These are phyloP conservation scores for Mucor indicus DNA, from an alignment of 371 early-diverging fungal genomes.

Conservation along the genomic window DNA sequence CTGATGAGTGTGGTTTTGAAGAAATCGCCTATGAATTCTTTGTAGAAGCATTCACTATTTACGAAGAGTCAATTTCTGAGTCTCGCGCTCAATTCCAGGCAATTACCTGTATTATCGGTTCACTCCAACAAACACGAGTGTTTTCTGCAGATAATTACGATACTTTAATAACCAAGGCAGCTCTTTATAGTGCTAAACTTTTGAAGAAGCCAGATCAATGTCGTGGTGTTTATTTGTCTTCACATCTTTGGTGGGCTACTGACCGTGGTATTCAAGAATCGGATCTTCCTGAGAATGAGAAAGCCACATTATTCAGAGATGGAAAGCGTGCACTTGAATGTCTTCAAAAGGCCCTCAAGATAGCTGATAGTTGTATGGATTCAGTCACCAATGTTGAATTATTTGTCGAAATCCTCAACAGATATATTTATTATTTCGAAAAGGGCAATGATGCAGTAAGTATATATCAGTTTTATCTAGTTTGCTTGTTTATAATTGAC, in stretches of 20 bases:
- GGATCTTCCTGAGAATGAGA: slow-evolving; percentile 24
- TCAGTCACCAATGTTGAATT: slow-evolving; percentile 78
- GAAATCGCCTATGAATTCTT: slow-evolving; percentile 91
- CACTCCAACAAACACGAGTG: slow-evolving; percentile 49
- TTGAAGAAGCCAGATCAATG: slow-evolving; percentile 93
- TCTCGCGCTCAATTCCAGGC: slow-evolving; percentile 85
- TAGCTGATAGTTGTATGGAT: slow-evolving; percentile 94
- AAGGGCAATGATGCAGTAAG: slow-evolving; percentile 70
- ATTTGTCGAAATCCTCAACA: slow-evolving; percentile 90
- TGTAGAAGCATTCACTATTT: slow-evolving; percentile 90
- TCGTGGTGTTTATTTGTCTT: slow-evolving; percentile 73
- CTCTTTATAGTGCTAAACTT: slow-evolving; percentile 81
- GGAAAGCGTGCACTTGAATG: slow-evolving; percentile 83
- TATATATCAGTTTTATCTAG: neutral
- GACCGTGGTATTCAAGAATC: slow-evolving; percentile 35
- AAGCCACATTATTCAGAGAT: slow-evolving; percentile 41
- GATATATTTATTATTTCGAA: slow-evolving; percentile 89
- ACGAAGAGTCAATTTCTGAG: slow-evolving; percentile 90
- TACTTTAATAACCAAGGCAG: slow-evolving; percentile 84
- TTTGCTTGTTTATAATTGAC: neutral
- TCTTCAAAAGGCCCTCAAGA: slow-evolving; percentile 87
- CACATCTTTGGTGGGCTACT: slow-evolving; percentile 90
- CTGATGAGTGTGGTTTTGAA: slow-evolving; percentile 80
- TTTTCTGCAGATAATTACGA: slow-evolving; percentile 84
- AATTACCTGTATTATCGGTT: slow-evolving; percentile 78